Evolutionary conservation across 2,329 filamentous ascomycete species (phyloP), one percentile per base, ranked within the genome.

Genomic region (Cladosporium austrohemisphaericum): DNA sequence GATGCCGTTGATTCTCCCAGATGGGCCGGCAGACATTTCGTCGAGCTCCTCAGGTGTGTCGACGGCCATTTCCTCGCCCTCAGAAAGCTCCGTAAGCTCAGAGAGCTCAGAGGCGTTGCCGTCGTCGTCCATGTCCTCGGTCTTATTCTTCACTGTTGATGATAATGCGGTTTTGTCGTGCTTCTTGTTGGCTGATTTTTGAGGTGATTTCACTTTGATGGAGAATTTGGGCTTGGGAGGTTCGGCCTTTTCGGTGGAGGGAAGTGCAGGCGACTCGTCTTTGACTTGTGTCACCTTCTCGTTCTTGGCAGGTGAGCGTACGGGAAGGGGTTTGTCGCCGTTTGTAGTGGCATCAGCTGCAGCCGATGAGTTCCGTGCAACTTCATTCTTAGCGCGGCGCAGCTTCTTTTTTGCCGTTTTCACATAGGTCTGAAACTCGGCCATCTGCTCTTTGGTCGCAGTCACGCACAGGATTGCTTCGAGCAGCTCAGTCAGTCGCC

Each of bases 361-460:
- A 64, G 64, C 51, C 55, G 61, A 71, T 37, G 25, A 50, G 36
- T 60, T 44, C 8, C 33, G 40, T n/a, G 18, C 36, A 36, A 22
- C 26, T 32, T 50, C 36, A 18, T n/a, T 19, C 22, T 22, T 41
- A 3, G 38, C 38, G 16, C 16, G 20, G 19, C 37, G 37, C 41
- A 71, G 58, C 37, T 63, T 60, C 57, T 68, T 71, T 59, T 73
- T 74, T 26, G 68, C 68, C n/a, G 55, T 56, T 36, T 66, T 70
- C 52, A 76, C 70, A 46, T 67, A 68, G n/a, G 51, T 53, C 52
- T 71, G 68, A 53, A 77, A 77, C 22, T 60, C 57, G 16, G 33
- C 28, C 23, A 63, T 68, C 52, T 76, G 69, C 45, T 68, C 60
- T 22, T 59, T 48, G 2, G 68, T 71, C 28, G 68, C 61, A 18